Conservation (phyloP, 2,329 filamentous ascomycete species). For the Zymoseptoria tritici region DNA sequence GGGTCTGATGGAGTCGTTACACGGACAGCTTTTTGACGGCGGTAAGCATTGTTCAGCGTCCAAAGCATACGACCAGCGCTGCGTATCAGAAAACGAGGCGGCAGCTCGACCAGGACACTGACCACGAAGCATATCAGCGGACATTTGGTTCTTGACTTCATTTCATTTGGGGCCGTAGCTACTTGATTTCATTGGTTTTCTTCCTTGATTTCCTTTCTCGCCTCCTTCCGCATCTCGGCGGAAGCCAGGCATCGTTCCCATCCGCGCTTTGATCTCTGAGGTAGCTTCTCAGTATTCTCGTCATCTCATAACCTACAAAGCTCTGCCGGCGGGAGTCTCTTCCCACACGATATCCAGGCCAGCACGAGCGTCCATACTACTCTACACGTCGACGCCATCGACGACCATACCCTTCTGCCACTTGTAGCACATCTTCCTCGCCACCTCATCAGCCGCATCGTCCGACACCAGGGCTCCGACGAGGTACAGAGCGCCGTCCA, state of each 20-base stretch:
- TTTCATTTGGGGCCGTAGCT: not conserved
- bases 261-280: constrained; percentile 17
- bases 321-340: not conserved
- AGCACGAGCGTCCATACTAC: not conserved
- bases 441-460: constrained; percentile 67
- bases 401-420: constrained; percentile 83
- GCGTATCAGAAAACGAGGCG: too few relatives aligned
- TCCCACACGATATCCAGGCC: too few relatives aligned
- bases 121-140: too few relatives aligned
- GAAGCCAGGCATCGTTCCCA: not conserved
- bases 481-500: constrained; percentile 79
- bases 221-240: not conserved
- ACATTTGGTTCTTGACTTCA: too few relatives aligned
- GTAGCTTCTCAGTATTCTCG: constrained; percentile 15
- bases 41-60: too few relatives aligned
- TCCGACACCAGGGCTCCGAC: constrained; percentile 75
- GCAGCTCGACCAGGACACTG: too few relatives aligned
- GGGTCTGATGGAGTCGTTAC: too few relatives aligned
- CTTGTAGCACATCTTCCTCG: constrained; percentile 68
- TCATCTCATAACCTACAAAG: not conserved
- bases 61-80: too few relatives aligned
- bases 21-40: too few relatives aligned
- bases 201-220: not conserved
- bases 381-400: constrained; percentile 73
- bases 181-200: too few relatives aligned